Percentiles rank a stretch among this genome's conserved stretches.
Conservation (phyloP, 345 rosid species). For the Euphorbia peplus region DNA sequence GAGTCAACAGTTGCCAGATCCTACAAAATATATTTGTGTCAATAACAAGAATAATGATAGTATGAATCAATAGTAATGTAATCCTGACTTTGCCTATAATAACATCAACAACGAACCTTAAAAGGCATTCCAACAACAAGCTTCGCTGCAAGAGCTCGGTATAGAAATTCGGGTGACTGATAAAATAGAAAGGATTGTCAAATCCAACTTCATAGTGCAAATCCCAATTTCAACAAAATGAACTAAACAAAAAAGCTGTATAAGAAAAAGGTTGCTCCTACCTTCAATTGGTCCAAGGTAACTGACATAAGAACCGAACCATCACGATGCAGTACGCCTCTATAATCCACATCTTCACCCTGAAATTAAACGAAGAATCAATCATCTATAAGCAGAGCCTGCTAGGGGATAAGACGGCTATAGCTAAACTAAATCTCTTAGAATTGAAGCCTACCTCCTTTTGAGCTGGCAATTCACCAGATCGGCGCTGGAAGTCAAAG, state of each 20-base stretch:
- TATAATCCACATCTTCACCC: slow-evolving; percentile 96
- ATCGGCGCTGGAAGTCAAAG: slow-evolving; percentile 79
- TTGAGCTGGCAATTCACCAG: slow-evolving; percentile 85
- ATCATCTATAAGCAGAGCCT: slow-evolving; percentile 9
- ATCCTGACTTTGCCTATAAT: slow-evolving; percentile 10
- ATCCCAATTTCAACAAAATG: no score
- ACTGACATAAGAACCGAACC: slow-evolving; percentile 92
- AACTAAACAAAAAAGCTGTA: background rate
- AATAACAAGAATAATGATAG: slow-evolving; percentile 12
- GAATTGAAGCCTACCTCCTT: slow-evolving; percentile 64
- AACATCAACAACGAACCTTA: slow-evolving; percentile 52
- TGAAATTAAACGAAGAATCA: slow-evolving; percentile 27
- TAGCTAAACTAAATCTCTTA: background rate
- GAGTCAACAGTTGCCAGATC: slow-evolving; percentile 96
- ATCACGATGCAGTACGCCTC: slow-evolving; percentile 94
- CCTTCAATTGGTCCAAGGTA: slow-evolving; percentile 81
- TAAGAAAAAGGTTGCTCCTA: slow-evolving; percentile 19
- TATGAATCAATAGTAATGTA: background rate
- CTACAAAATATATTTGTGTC: slow-evolving; percentile 38
- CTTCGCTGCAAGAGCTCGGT: slow-evolving; percentile 90
- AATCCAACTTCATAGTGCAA: background rate
- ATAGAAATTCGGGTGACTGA: slow-evolving; percentile 82
- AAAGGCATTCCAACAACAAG: slow-evolving; percentile 94
- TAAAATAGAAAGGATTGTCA: background rate
- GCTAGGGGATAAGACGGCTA: background rate